A percentile compares a stretch with the other conserved stretches of the same genome.
Conservation (phyloP, 2,329 filamentous ascomycete genomes). For the Macrophomina phaseolina region DNA sequence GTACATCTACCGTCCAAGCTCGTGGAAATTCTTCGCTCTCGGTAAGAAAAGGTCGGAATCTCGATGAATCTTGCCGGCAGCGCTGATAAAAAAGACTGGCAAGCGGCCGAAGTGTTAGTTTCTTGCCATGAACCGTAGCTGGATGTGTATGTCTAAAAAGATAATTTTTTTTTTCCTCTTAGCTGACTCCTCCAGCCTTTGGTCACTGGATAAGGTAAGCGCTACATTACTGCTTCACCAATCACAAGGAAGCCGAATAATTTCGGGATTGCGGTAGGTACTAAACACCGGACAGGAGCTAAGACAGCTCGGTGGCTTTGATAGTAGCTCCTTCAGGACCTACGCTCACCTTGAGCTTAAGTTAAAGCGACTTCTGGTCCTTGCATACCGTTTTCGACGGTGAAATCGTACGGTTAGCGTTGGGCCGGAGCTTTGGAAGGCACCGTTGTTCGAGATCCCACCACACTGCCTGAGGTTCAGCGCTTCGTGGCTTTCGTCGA, state of each 20-base stretch:
- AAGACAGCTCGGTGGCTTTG: not conserved
- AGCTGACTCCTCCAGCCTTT: not conserved
- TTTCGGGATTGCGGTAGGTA: too few species aligned
- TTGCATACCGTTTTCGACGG: too few species aligned
- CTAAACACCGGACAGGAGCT: not conserved
- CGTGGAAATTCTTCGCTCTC: too few species aligned
- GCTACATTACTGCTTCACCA: not conserved
- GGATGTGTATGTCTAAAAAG: not conserved
- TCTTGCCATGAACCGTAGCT: not conserved
- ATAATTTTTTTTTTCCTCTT: not conserved
- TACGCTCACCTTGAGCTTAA: too few species aligned
- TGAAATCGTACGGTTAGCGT: too few species aligned
- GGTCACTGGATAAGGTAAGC: not conserved
- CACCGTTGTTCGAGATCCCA: too few species aligned
- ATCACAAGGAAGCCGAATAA: not conserved
- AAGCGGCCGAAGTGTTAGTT: not conserved
- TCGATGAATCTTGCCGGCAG: not conserved
- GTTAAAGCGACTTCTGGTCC: too few species aligned
- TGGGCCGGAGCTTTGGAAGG: not conserved
- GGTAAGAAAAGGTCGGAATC: too few species aligned
- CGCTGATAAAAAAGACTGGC: not conserved
- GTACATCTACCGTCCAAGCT: too few species aligned
- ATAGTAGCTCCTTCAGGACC: not conserved
- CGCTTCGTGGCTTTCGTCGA: too few species aligned
- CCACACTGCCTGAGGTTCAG: too few species aligned